Conservation (phyloP, 257 asterid species). For the Dorcoceras hygrometricum region DNA sequence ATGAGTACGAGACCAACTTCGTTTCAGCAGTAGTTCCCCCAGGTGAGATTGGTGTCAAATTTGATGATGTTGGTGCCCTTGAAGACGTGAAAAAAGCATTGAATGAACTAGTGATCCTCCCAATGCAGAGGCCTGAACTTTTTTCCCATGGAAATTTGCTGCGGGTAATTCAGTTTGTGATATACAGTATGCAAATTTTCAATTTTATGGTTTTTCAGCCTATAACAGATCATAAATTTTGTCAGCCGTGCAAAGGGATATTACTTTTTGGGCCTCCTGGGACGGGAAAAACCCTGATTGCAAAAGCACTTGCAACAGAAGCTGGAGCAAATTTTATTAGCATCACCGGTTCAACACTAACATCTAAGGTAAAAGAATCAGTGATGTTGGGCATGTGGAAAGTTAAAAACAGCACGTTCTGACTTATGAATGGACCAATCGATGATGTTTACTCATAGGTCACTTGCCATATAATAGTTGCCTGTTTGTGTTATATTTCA, state of each 20-base stretch:
- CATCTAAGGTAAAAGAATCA: slow-evolving; percentile 67
- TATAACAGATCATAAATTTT: slow-evolving; percentile 4
- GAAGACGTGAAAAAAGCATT: slow-evolving; percentile 90
- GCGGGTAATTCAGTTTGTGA: slow-evolving; percentile 49
- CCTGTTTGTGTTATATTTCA: neutral
- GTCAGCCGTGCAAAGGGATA: slow-evolving; percentile 99
- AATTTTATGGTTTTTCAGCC: slow-evolving; percentile 14
- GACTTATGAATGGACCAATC: slow-evolving; percentile 1
- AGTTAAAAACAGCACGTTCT: slow-evolving; percentile 11
- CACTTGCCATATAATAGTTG: neutral
- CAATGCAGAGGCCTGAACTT: slow-evolving; percentile 97
- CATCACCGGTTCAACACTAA: slow-evolving; percentile 94
- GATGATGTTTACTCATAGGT: neutral
- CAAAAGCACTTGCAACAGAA: slow-evolving; percentile 98
- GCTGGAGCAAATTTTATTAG: slow-evolving; percentile 97
- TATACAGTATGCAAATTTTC: slow-evolving; percentile 6
- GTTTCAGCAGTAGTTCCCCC: slow-evolving; percentile 96
- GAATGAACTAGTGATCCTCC: slow-evolving; percentile 94
- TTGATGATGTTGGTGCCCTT: slow-evolving; percentile 97
- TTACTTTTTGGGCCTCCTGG: slow-evolving; percentile 99
- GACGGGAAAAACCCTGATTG: slow-evolving; percentile 97
- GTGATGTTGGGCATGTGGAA: slow-evolving; percentile 4
- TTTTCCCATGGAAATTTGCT: slow-evolving; percentile 90
- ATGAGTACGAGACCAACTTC: slow-evolving; percentile 95
- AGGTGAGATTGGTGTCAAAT: slow-evolving; percentile 92